These are phyloP conservation scores for Aquilaria agallochum DNA, from an alignment of 441 rosid genomes.

Conservation along the genomic window DNA sequence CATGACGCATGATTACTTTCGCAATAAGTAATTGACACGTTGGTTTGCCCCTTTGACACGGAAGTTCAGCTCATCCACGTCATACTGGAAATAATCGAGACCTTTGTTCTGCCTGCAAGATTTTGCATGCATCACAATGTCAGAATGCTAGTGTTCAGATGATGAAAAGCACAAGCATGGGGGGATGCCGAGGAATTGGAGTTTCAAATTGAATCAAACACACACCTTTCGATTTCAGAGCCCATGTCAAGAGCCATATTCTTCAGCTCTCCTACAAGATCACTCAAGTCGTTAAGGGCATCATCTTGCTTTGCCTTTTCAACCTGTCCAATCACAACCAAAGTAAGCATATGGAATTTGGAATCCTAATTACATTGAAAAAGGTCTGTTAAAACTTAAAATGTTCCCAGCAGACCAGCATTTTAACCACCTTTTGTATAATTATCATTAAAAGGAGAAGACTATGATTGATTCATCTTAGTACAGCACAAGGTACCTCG, in stretches of 20 bases:
- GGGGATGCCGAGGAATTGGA: no score
- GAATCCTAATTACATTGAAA: background rate
- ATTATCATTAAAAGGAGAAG: no score
- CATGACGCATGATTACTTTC: slow-evolving; percentile 14
- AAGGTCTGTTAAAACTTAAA: no score
- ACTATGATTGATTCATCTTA: no score
- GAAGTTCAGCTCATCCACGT: slow-evolving; percentile 52
- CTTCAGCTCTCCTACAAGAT: slow-evolving; percentile 64
- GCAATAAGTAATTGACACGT: slow-evolving; percentile 49
- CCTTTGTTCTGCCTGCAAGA: slow-evolving; percentile 53
- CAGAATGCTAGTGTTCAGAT: no score
- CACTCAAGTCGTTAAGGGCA: slow-evolving; percentile 64
- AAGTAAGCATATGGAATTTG: background rate
- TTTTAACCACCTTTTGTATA: no score
- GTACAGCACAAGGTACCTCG: slow-evolving; percentile 37
- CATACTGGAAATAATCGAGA: slow-evolving; percentile 52
- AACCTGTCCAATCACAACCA: slow-evolving; percentile 31
- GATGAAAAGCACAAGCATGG: no score
- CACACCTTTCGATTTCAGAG: slow-evolving; percentile 51
- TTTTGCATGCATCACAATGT: background rate
- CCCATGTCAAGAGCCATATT: slow-evolving; percentile 79
- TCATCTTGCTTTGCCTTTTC: slow-evolving; percentile 78
- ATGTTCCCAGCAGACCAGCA: background rate
- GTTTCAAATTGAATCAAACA: background rate
- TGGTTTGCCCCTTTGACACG: slow-evolving; percentile 54